These are phyloP conservation scores for Saccharomycopsis babjevae DNA, from an alignment of 805 yeast genomes.

Conservation along the genomic window DNA sequence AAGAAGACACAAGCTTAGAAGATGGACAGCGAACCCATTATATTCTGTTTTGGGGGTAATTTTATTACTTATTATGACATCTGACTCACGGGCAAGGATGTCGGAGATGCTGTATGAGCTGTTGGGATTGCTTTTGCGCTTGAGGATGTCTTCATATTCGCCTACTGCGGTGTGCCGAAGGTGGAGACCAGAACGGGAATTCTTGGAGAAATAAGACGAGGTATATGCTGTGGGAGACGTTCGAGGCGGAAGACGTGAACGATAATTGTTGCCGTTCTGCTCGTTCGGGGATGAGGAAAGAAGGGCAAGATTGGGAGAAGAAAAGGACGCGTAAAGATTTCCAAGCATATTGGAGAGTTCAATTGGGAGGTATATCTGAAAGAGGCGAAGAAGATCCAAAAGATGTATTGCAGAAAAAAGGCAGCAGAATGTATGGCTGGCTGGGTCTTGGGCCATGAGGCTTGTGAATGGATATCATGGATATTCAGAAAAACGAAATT, in stretches of 20 bases:
- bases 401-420: no score
- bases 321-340: constrained; percentile 17
- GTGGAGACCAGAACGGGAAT: background rate
- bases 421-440: no score
- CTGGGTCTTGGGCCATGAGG: no score
- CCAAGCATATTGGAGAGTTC: constrained; percentile 8
- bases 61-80: constrained; percentile 50
- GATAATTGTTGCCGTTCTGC: background rate
- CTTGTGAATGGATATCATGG: no score
- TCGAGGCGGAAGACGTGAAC: background rate
- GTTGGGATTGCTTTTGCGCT: constrained; percentile 2
- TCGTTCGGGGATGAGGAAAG: background rate
- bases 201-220: background rate
- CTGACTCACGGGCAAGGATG: constrained; percentile 52
- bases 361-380: no score
- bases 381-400: no score
- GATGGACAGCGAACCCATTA: constrained; percentile 77
- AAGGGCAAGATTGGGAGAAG: constrained; percentile 13
- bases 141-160: constrained; percentile 18
- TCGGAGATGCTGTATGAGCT: constrained; percentile 30
- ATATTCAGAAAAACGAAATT: no score
- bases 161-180: constrained; percentile 3
- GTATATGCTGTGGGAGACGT: background rate
- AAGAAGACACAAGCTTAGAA: constrained; percentile 49
- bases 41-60: constrained; percentile 62